Base-by-base conservation (phyloP, 768 basidiomycete genomes). In the Pleurotus giganteus region DNA sequence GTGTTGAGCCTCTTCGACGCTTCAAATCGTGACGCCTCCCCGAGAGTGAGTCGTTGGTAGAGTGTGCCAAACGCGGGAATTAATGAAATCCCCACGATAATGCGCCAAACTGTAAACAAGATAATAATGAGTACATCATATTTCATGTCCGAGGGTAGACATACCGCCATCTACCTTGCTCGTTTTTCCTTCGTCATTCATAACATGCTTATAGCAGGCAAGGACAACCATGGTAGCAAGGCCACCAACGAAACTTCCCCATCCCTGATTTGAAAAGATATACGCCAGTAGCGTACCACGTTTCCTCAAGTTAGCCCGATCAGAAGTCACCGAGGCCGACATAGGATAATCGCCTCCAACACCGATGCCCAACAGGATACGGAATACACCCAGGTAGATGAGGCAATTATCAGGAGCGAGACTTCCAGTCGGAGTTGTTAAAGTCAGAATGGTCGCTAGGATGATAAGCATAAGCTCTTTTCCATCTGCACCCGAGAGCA, bases 401-500 rank as follows among this genome's bases (percentile, higher is more conserved):
- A 90, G 74, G 21, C 67, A 73, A 24, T 66, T 60, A 42, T 80
- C 65, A 2, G 85, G 78, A 17, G 78, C 75, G 21, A 89, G 72
- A 3, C 71, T 67, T 29, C 82, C 83, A 4, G 88, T 88, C 0
- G 89, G 89, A 12, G 77, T 81, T 2, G 83, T 80, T 54, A 91
- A 73, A 26, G 76, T 79, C 31, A 90, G 66, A 63, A 91, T 88
- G 1, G 89, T 91, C 0, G 86, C 88, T 47, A 90, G 57, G 62
- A 91, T 90, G 60, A 89, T 89, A 55, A 91, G 71, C 80, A 90
- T 86, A 49, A 91, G 78, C 62, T 91, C 89, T 65, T 89, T 87
- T 7, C 88, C 87, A 58, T 89, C 85, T 84, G 63, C 7, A 26
- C 1, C 8, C 26, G 24, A 43, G 27, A 49, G 8, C 26, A 9